Evolutionary conservation across 371 early-diverging fungal genomes (phyloP).

Genomic region (Phascolomyces articulosus): DNA sequence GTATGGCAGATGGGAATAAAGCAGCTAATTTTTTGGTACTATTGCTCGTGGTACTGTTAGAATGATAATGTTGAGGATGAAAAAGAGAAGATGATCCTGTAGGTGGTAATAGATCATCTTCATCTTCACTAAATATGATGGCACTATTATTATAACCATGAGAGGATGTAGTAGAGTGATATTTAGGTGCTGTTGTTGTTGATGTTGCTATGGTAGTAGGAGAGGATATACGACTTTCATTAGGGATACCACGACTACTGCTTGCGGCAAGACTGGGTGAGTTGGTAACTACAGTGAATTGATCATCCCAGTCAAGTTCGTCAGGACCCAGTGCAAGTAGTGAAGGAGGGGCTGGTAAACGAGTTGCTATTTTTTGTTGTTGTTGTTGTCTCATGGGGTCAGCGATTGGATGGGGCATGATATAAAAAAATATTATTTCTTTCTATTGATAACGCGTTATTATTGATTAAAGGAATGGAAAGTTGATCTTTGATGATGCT

Average conservation of each 20-base stretch:
- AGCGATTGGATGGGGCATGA: background rate
- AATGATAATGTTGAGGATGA: background rate
- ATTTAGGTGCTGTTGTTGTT: background rate
- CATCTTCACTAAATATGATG: conserved; percentile 48
- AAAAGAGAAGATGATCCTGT: conserved; percentile 7
- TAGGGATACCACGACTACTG: background rate
- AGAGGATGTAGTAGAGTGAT: background rate
- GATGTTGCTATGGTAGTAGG: background rate
- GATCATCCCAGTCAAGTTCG: conserved; percentile 15
- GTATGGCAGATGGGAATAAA: conserved; percentile 7
- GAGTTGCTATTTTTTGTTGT: conserved; percentile 16
- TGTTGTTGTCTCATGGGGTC: conserved; percentile 12
- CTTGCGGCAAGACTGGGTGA: conserved; percentile 7
- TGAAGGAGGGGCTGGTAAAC: conserved; percentile 10
- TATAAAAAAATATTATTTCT: background rate
- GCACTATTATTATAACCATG: background rate
- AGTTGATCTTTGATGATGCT: background rate
- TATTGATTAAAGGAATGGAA: background rate
- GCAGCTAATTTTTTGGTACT: conserved; percentile 8
- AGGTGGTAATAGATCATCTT: conserved; percentile 12
- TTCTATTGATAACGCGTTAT: background rate
- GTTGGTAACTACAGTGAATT: conserved; percentile 4
- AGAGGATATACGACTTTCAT: conserved; percentile 4
- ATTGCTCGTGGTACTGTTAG: background rate
- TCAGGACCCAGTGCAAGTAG: conserved; percentile 10